Conservation (phyloP, 2,329 filamentous ascomycete genomes). For the Exophiala xenobiotica region DNA sequence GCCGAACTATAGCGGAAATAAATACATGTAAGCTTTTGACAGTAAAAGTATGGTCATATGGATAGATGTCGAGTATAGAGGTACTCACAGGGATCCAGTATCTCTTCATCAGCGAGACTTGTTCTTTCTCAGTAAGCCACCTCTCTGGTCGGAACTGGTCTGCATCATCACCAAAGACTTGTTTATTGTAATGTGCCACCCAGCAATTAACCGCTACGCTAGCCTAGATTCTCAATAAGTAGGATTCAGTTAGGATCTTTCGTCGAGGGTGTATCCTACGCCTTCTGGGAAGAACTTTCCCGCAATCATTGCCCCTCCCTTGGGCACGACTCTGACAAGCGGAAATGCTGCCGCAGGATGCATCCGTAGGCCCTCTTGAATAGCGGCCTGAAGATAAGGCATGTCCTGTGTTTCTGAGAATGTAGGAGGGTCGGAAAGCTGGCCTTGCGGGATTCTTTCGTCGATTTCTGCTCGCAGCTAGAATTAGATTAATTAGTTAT, state of each 20-base stretch:
- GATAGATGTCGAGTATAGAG: neutral
- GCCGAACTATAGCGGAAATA: neutral
- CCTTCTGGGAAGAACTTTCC: conserved; percentile 40
- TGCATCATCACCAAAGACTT: neutral
- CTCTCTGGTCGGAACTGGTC: neutral
- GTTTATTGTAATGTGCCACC: neutral
- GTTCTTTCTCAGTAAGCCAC: neutral
- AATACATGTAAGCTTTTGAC: too few species aligned
- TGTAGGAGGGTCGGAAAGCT: conserved; percentile 38
- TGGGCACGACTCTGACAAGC: conserved; percentile 64
- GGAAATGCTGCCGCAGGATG: conserved; percentile 56
- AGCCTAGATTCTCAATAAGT: neutral
- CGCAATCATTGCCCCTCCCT: conserved; percentile 43
- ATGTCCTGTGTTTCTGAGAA: conserved; percentile 65
- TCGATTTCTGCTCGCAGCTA: conserved; percentile 16
- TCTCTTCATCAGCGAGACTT: neutral
- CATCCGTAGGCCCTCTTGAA: conserved; percentile 72
- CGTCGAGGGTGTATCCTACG: neutral
- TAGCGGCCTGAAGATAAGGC: conserved; percentile 70
- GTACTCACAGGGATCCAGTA: neutral
- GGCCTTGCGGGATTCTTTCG: conserved; percentile 24
- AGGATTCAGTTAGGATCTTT: neutral
- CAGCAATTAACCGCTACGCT: neutral
- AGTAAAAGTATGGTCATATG: neutral
- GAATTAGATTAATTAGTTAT: neutral